Evolutionary conservation across 31 red algal species (phyloP).

Genomic region (Porphyra umbilicalis): DNA sequence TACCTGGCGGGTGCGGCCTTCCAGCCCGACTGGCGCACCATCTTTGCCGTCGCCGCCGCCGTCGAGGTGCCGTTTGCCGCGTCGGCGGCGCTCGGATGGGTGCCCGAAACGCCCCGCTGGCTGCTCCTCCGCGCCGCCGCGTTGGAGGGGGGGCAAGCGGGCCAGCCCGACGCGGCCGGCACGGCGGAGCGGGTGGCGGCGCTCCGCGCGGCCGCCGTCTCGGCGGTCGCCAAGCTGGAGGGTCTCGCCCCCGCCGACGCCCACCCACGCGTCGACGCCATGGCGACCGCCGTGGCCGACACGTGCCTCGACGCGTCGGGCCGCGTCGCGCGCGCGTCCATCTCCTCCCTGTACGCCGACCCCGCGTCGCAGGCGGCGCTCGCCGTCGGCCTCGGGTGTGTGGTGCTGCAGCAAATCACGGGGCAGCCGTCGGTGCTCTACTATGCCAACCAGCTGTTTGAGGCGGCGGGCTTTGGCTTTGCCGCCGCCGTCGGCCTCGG

Average conservation of each 20-base stretch:
- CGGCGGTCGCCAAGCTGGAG: constrained; percentile 6
- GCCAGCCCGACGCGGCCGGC: not conserved
- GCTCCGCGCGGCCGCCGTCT: not conserved
- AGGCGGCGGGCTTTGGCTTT: constrained; percentile 24
- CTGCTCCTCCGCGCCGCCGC: constrained; percentile 1
- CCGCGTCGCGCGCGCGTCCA: not conserved
- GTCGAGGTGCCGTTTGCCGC: constrained; percentile 6
- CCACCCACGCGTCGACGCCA: not conserved
- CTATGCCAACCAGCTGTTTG: constrained; percentile 33
- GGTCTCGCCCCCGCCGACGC: not conserved
- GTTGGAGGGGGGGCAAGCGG: not conserved
- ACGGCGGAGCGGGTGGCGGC: not conserved
- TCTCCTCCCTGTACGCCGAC: not conserved
- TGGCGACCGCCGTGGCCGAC: not conserved
- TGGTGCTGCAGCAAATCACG: constrained; percentile 24
- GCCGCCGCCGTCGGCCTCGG: constrained; percentile 22
- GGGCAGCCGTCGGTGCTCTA: constrained; percentile 28
- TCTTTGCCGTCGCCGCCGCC: constrained; percentile 6
- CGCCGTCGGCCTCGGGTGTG: constrained; percentile 9
- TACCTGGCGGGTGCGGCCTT: constrained; percentile 14
- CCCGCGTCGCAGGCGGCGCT: constrained; percentile 7
- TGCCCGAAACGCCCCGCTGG: constrained; percentile 21
- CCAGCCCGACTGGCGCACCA: constrained; percentile 19
- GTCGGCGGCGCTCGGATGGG: not conserved
- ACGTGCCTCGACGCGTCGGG: not conserved